phyloP scores from a whole-genome alignment of 2,329 filamentous ascomycete species.

The Penicillium sp. region DNA sequence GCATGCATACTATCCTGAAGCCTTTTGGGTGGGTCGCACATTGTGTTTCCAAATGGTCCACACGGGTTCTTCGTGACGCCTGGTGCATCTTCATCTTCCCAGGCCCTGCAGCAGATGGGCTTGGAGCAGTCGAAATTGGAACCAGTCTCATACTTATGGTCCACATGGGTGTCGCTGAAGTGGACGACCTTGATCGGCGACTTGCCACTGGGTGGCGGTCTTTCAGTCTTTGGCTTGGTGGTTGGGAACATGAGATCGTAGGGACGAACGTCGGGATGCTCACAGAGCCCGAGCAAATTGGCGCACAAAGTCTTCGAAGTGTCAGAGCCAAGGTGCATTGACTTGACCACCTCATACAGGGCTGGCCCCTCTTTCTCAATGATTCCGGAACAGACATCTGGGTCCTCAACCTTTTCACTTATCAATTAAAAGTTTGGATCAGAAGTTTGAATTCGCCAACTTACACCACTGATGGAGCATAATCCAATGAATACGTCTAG shows the following conservation, averaged over 20 bases:
- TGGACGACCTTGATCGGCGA: slow-evolving; percentile 57
- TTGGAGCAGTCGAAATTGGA: slow-evolving; percentile 57
- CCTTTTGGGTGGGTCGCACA: slow-evolving; percentile 53
- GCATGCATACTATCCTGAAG: slow-evolving; percentile 56
- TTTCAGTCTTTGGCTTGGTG: slow-evolving; percentile 38
- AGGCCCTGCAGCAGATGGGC: slow-evolving; percentile 60
- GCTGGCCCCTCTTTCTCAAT: slow-evolving; percentile 55
- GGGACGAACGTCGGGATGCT: slow-evolving; percentile 47
- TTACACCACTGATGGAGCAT: slow-evolving; percentile 38
- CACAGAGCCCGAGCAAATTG: slow-evolving; percentile 55
- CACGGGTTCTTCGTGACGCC: slow-evolving; percentile 53
- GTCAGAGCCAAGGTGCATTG: slow-evolving; percentile 50
- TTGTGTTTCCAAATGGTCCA: slow-evolving; percentile 53
- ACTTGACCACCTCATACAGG: slow-evolving; percentile 50
- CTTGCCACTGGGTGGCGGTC: slow-evolving; percentile 49
- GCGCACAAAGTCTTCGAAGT: slow-evolving; percentile 55
- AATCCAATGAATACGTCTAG: slow-evolving; percentile 38
- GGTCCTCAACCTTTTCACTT: slow-evolving; percentile 47
- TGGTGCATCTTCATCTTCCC: slow-evolving; percentile 49
- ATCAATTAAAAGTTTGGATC: neutral
- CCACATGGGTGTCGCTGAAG: slow-evolving; percentile 61
- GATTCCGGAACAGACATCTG: slow-evolving; percentile 57
- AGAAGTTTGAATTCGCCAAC: slow-evolving; percentile 3
- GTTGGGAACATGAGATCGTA: slow-evolving; percentile 48
- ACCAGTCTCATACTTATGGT: slow-evolving; percentile 55